Evolutionary conservation across 805 yeast genomes (phyloP).

Genomic region (Komagataella pseudopastoris): DNA sequence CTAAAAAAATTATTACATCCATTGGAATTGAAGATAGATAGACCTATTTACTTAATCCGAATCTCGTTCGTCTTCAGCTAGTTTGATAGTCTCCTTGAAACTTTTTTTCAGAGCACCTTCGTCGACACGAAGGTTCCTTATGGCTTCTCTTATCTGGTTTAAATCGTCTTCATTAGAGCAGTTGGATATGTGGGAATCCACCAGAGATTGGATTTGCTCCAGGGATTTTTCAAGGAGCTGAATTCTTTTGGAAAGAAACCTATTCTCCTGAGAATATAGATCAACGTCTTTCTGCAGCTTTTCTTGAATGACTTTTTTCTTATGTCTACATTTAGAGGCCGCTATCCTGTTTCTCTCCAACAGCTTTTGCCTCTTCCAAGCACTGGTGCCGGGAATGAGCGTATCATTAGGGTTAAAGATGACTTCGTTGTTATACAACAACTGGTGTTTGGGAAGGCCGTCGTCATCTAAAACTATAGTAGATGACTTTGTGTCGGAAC

Average conservation of each 20-base stretch:
- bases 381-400: conserved; percentile 48
- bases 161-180: neutral
- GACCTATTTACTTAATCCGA: neutral
- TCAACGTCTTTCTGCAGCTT: conserved; percentile 50
- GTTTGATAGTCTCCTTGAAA: neutral
- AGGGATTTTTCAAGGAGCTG: neutral
- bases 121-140: neutral
- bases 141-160: neutral
- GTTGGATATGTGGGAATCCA: conserved; percentile 8
- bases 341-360: conserved; percentile 90
- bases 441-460: conserved; percentile 31
- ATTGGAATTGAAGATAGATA: neutral
- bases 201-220: neutral
- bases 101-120: neutral
- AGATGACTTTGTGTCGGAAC: conserved; percentile 1
- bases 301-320: conserved; percentile 72
- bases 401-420: conserved; percentile 40
- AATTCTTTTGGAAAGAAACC: conserved; percentile 10
- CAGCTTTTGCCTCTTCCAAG: conserved; percentile 64
- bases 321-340: conserved; percentile 87
- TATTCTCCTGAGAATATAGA: conserved; percentile 30
- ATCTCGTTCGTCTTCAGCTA: neutral
- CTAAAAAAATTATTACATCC: conserved; percentile 15
- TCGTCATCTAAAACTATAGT: conserved; percentile 14
- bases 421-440: conserved; percentile 41